phyloP scores from a whole-genome alignment of 2,329 filamentous ascomycete species.

The Colletotrichum euphorbiae region DNA sequence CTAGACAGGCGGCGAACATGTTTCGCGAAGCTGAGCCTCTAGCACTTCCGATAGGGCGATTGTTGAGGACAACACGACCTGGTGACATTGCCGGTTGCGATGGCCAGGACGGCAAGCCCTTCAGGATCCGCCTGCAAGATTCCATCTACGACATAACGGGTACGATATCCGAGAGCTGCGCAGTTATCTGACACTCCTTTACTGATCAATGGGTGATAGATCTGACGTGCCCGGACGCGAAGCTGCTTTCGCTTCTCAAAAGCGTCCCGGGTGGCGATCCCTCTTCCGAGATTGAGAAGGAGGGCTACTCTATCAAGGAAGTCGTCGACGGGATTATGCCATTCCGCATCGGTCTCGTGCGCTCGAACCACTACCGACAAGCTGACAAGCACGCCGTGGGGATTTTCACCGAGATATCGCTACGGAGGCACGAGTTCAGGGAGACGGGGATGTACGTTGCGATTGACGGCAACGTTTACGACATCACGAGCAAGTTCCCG shows the following conservation, averaged over 20 bases:
- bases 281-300: not conserved
- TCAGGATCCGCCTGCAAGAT: slow-evolving; percentile 17
- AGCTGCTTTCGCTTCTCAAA: not conserved
- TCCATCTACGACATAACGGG: slow-evolving; percentile 38
- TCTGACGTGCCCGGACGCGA: not conserved
- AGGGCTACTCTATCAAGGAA: not conserved
- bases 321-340: not conserved
- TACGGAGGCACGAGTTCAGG: slow-evolving; percentile 23
- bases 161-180: not conserved
- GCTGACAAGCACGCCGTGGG: not conserved
- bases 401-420: not conserved
- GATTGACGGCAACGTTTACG: slow-evolving; percentile 35
- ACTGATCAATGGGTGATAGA: not conserved
- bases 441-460: slow-evolving; percentile 26
- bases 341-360: slow-evolving; percentile 17
- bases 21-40: not conserved
- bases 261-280: slow-evolving; percentile 23
- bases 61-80: slow-evolving; percentile 1
- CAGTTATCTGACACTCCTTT: too few relatives aligned
- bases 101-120: slow-evolving; percentile 9
- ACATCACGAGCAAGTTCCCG: slow-evolving; percentile 32
- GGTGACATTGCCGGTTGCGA: slow-evolving; percentile 25
- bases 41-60: slow-evolving; percentile 2
- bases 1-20: not conserved
- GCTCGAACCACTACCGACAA: not conserved